Conservation (phyloP, 1,284 basidiomycete species). For the Cryptococcus hybrid region DNA sequence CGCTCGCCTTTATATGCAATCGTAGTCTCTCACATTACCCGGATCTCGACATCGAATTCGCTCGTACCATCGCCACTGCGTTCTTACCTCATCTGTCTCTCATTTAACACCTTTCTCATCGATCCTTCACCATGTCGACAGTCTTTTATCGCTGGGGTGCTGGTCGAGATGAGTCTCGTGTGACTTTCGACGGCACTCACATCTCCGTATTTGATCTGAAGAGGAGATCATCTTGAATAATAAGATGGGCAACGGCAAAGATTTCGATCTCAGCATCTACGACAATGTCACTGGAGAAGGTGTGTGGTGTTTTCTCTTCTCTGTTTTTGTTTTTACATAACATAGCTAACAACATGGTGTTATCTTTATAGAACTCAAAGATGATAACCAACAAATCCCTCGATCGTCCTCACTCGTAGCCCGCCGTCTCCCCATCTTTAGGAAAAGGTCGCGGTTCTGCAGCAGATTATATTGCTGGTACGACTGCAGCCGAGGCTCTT, state of each 20-base stretch:
- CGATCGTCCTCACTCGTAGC: constrained; percentile 92
- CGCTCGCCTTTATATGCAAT: too few species aligned
- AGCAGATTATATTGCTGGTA: constrained; percentile 72
- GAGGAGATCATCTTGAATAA: constrained; percentile 96
- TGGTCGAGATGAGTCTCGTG: constrained; percentile 87
- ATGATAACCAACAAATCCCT: constrained; percentile 88
- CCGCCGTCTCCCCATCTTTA: constrained; percentile 70
- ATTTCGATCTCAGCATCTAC: constrained; percentile 90
- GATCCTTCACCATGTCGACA: constrained; percentile 67
- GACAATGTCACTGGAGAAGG: constrained; percentile 86
- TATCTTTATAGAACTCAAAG: constrained; percentile 72
- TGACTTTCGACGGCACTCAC: constrained; percentile 97
- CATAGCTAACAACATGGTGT: background rate
- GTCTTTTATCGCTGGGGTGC: constrained; percentile 99
- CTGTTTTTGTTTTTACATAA: background rate
- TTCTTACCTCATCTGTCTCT: too few species aligned
- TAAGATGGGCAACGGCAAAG: constrained; percentile 88
- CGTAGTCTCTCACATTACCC: too few species aligned
- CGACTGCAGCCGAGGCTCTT: constrained; percentile 44
- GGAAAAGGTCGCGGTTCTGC: constrained; percentile 87
- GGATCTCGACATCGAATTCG: too few species aligned
- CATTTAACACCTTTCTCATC: too few species aligned
- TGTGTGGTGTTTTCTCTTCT: constrained; percentile 46
- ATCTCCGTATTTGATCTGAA: constrained; percentile 99
- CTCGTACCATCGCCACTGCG: too few species aligned